phyloP scores from a whole-genome alignment of 2,329 filamentous ascomycete genomes.

The Aspergillus sojae region DNA sequence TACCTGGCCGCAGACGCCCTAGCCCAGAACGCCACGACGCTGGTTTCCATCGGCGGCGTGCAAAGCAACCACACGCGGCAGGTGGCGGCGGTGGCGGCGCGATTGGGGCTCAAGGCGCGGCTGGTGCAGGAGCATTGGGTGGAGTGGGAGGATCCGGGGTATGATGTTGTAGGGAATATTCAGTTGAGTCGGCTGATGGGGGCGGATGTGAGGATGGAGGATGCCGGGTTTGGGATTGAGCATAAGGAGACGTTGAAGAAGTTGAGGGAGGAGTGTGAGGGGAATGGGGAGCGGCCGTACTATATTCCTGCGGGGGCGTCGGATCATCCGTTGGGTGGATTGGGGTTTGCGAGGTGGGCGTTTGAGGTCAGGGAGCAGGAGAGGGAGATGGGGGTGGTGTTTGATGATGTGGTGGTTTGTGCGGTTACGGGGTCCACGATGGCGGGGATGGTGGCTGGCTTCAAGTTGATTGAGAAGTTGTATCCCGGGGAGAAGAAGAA shows the following conservation, averaged over 20 bases:
- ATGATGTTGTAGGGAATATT: slow-evolving; percentile 70
- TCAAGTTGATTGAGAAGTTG: slow-evolving; percentile 63
- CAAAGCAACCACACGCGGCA: slow-evolving; percentile 72
- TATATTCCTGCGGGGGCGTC: slow-evolving; percentile 73
- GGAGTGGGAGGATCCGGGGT: slow-evolving; percentile 60
- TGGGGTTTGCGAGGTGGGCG: slow-evolving; percentile 72
- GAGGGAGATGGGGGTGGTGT: slow-evolving; percentile 62
- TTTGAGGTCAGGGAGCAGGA: slow-evolving; percentile 70
- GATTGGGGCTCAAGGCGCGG: slow-evolving; percentile 53
- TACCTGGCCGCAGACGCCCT: slow-evolving; percentile 68
- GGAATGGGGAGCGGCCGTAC: slow-evolving; percentile 63
- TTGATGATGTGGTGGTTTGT: slow-evolving; percentile 69
- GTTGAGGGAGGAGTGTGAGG: slow-evolving; percentile 57
- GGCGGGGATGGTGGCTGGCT: slow-evolving; percentile 72
- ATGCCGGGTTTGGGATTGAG: slow-evolving; percentile 66
- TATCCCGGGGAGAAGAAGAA: slow-evolving; percentile 46
- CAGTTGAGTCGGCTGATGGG: slow-evolving; percentile 70
- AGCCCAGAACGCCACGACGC: slow-evolving; percentile 59
- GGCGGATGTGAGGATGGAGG: slow-evolving; percentile 64
- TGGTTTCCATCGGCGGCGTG: slow-evolving; percentile 68
- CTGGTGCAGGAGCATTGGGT: slow-evolving; percentile 72
- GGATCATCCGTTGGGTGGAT: slow-evolving; percentile 69
- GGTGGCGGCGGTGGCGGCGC: slow-evolving; percentile 64
- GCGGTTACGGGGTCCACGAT: slow-evolving; percentile 72
- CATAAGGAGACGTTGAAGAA: slow-evolving; percentile 64